Evolutionary conservation across 1,284 basidiomycete genomes (phyloP).

Genomic region (Athelia sp.): DNA sequence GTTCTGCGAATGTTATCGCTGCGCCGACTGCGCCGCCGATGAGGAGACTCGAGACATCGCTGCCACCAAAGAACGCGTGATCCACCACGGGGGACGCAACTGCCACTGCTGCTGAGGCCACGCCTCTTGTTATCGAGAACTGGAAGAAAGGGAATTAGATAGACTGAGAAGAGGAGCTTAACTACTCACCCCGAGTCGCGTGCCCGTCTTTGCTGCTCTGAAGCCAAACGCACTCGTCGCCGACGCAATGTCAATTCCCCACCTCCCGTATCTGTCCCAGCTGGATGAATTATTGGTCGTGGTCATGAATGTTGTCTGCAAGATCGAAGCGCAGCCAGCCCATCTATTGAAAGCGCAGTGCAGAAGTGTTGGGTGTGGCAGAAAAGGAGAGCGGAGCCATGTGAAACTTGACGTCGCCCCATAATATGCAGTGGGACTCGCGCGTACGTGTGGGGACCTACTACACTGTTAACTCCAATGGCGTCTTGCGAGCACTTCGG

Average conservation of each 20-base stretch:
- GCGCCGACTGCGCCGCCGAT: conserved; percentile 53
- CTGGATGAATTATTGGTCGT: conserved; percentile 13
- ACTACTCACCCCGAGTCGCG: conserved; percentile 56
- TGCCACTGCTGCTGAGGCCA: conserved; percentile 53
- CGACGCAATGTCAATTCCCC: conserved; percentile 61
- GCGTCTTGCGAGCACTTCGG: no score
- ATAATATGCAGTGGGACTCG: no score
- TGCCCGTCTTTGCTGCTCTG: conserved; percentile 59
- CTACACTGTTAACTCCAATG: no score
- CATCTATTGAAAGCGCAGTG: conserved; percentile 17
- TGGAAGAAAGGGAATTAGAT: conserved; percentile 19
- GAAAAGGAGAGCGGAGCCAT: background rate
- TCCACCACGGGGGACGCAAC: conserved; percentile 57
- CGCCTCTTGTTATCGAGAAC: conserved; percentile 64
- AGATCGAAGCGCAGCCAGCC: background rate
- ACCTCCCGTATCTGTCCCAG: conserved; percentile 60
- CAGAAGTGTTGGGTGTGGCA: background rate
- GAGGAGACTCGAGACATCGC: conserved; percentile 48
- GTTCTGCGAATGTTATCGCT: conserved; percentile 63
- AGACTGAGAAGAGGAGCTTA: conserved; percentile 4
- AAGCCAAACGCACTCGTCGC: conserved; percentile 58
- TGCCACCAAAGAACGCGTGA: conserved; percentile 57
- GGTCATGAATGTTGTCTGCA: background rate
- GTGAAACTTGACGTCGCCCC: background rate
- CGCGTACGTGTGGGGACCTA: no score